These are phyloP conservation scores for Fusarium torreyae DNA, from an alignment of 2,329 filamentous ascomycete genomes.

Conservation along the genomic window DNA sequence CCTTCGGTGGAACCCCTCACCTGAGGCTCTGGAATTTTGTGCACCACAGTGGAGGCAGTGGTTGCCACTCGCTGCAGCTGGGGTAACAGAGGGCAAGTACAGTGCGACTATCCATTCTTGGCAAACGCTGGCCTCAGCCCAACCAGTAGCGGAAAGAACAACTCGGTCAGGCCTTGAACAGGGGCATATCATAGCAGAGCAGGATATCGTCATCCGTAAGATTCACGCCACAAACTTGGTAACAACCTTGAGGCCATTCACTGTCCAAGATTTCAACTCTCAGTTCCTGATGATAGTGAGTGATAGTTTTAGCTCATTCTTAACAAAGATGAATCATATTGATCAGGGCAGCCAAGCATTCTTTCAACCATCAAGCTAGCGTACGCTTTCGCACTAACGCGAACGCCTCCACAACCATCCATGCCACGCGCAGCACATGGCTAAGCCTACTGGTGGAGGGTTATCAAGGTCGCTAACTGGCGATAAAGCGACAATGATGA, in stretches of 20 bases:
- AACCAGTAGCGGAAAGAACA: slow-evolving; percentile 9
- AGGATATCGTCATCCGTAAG: slow-evolving; percentile 20
- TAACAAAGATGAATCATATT: slow-evolving; percentile 16
- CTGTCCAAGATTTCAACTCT: neutral
- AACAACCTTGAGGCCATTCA: neutral
- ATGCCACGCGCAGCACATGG: slow-evolving; percentile 28
- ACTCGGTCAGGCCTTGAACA: slow-evolving; percentile 1
- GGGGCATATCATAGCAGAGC: neutral
- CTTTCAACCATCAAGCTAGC: slow-evolving; percentile 6
- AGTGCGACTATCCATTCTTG: slow-evolving; percentile 34
- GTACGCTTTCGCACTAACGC: slow-evolving; percentile 38
- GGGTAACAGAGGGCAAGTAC: slow-evolving; percentile 9
- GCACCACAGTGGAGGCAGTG: slow-evolving; percentile 34
- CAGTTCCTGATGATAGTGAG: neutral
- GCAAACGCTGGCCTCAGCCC: slow-evolving; percentile 23
- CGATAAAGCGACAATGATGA: slow-evolving; percentile 11
- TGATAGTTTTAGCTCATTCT: slow-evolving; percentile 3
- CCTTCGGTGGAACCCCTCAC: slow-evolving; percentile 42
- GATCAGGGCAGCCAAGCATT: slow-evolving; percentile 17
- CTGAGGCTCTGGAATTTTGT: slow-evolving; percentile 44
- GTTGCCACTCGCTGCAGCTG: slow-evolving; percentile 33
- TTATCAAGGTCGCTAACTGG: slow-evolving; percentile 15
- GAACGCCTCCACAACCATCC: slow-evolving; percentile 41
- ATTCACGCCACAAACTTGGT: slow-evolving; percentile 1
- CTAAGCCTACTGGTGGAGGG: slow-evolving; percentile 39